Base-by-base conservation (phyloP, 1,139 yeast species). In the Geotrichum armillariae region DNA sequence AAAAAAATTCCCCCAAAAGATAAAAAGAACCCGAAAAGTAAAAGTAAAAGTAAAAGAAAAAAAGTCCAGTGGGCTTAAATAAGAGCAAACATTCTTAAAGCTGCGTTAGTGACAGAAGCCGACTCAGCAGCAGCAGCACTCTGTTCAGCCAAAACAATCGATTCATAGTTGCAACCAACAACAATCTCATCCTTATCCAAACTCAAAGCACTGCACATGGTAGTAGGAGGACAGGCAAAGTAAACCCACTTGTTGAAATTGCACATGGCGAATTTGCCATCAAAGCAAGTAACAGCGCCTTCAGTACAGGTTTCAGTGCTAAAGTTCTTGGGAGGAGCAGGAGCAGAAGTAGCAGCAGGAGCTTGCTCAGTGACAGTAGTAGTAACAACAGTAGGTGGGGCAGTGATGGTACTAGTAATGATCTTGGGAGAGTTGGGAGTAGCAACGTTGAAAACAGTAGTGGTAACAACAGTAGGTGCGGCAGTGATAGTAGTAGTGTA, bases 191-290 rank as follows among this genome's bases (percentile, higher is more conserved):
- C 38, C 25, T 58, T 71, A 43, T 62, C 61, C 37, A 68, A 72
- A 55, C 47, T 32, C 20, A 69, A 70, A 18, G 85, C 83, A 55
- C 69, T 73, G 66, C 87, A 82, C 1, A 78, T 72, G 4, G 86
- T 80, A 42, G 85, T 83, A 2, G 75, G 66, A 8, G 84, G 77
- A 66, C 88, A 82, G 36, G 66, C 72, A 60, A 74, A 72, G 21
- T 61, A 61, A 16, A 78, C 81, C 86, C 87, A 82, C 20, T 65
- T 54, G 38, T 80, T 80, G 59, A 68, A 72, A 35, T 49, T 49
- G 39, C 50, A 50, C 34, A 50, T 36, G 23, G 53, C 47, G 32
- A 50, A 50, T 32, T 50, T 38, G 16, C 50, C 50, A 2, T 46
- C 41, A 18, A 37, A 31, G 34, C 49, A 46, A 12, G 50, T 36